These are phyloP conservation scores for Termitomyces sp. DNA, from an alignment of 768 basidiomycete species.

Conservation along the genomic window DNA sequence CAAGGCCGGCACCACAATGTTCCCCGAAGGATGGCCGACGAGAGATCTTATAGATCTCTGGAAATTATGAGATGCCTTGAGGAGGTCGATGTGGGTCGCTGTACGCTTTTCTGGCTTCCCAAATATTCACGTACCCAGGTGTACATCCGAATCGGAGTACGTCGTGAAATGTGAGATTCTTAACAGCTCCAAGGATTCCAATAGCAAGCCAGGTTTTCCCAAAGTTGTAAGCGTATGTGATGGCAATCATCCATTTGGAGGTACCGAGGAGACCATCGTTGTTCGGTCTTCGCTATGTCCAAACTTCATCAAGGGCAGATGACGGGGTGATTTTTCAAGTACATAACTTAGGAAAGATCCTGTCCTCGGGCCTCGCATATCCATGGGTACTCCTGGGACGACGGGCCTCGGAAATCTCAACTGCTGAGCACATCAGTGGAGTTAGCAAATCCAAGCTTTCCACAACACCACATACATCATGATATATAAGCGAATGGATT, in stretches of 20 bases:
- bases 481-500: no score
- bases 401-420: background rate
- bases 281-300: background rate
- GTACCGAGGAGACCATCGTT: background rate
- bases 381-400: background rate
- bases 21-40: no score
- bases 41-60: background rate
- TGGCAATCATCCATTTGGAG: background rate
- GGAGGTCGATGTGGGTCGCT: background rate
- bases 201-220: background rate
- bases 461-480: no score
- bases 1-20: background rate
- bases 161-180: background rate
- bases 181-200: background rate
- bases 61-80: no score
- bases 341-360: background rate
- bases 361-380: background rate
- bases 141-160: background rate
- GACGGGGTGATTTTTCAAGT: no score
- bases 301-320: no score
- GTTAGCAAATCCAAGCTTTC: no score
- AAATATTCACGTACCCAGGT: background rate
- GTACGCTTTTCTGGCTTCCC: background rate
- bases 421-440: background rate
- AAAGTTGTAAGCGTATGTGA: background rate